Conservation (phyloP, 2,329 filamentous ascomycete species). For the Colletotrichum limetticola region DNA sequence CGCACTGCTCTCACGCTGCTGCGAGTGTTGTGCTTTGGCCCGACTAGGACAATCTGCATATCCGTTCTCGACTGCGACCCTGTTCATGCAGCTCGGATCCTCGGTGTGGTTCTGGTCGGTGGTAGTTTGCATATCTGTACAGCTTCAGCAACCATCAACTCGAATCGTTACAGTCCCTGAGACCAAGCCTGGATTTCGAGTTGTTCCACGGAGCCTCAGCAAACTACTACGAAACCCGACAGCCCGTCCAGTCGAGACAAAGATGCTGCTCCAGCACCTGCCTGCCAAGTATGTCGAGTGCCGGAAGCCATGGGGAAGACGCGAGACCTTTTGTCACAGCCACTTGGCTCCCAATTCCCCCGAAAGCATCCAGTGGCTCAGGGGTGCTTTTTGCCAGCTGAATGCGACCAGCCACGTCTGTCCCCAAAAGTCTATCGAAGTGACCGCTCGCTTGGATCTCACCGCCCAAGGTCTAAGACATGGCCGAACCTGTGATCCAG, state of each 20-base stretch:
- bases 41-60: constrained; percentile 7
- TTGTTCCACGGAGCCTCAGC: background rate
- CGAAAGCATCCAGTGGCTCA: constrained; percentile 12
- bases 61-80: constrained; percentile 14
- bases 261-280: background rate
- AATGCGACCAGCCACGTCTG: constrained; percentile 12
- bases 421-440: background rate
- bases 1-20: background rate
- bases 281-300: background rate
- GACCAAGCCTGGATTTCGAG: background rate
- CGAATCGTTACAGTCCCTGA: too few species aligned
- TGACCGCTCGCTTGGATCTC: constrained; percentile 22
- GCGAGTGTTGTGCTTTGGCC: background rate
- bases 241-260: background rate
- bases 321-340: background rate
- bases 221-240: background rate
- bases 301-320: background rate
- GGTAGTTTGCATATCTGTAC: background rate
- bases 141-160: background rate
- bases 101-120: background rate
- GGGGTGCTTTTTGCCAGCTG: constrained; percentile 10
- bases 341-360: background rate
- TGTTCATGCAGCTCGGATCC: constrained; percentile 1
- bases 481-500: background rate
- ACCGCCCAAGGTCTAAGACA: constrained; percentile 22